phyloP scores from a whole-genome alignment of 805 yeast genomes.

The Ogataea sp. region DNA sequence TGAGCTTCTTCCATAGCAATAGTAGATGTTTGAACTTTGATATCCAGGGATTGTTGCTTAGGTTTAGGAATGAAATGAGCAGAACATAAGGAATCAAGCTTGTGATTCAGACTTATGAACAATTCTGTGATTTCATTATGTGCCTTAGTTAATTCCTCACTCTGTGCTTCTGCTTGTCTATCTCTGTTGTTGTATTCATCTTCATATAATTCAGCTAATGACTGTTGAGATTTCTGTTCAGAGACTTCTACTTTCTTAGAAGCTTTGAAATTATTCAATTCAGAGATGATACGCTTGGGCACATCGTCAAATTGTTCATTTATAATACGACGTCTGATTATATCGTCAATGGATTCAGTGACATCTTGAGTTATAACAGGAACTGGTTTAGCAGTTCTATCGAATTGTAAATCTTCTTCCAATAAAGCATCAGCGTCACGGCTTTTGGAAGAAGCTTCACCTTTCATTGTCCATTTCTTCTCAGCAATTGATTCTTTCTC shows the following conservation, averaged over 20 bases:
- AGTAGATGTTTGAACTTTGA: slow-evolving; percentile 76
- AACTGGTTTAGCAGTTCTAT: slow-evolving; percentile 89
- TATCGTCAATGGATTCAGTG: slow-evolving; percentile 80
- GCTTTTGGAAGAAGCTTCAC: slow-evolving; percentile 77
- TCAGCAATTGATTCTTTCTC: slow-evolving; percentile 87
- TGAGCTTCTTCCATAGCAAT: slow-evolving; percentile 94
- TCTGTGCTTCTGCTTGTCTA: slow-evolving; percentile 25
- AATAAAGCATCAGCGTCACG: slow-evolving; percentile 81
- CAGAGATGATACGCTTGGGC: slow-evolving; percentile 62
- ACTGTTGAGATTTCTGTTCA: slow-evolving; percentile 77
- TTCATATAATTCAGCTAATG: slow-evolving; percentile 88
- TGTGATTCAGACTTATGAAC: slow-evolving; percentile 54
- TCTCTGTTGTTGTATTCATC: slow-evolving; percentile 59
- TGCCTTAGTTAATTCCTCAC: slow-evolving; percentile 58
- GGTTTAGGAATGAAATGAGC: slow-evolving; percentile 94
- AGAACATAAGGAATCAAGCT: slow-evolving; percentile 84
- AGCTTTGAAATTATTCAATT: slow-evolving; percentile 53
- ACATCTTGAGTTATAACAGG: slow-evolving; percentile 89
- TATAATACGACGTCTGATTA: slow-evolving; percentile 76
- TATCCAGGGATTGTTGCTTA: slow-evolving; percentile 66
- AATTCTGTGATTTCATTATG: slow-evolving; percentile 73
- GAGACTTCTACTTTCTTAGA: slow-evolving; percentile 56
- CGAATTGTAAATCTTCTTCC: slow-evolving; percentile 80
- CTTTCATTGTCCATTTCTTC: slow-evolving; percentile 90
- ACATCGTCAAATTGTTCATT: slow-evolving; percentile 77